Base-by-base conservation (phyloP, 2,329 filamentous ascomycete genomes). In the Elsinoe arachidis region DNA sequence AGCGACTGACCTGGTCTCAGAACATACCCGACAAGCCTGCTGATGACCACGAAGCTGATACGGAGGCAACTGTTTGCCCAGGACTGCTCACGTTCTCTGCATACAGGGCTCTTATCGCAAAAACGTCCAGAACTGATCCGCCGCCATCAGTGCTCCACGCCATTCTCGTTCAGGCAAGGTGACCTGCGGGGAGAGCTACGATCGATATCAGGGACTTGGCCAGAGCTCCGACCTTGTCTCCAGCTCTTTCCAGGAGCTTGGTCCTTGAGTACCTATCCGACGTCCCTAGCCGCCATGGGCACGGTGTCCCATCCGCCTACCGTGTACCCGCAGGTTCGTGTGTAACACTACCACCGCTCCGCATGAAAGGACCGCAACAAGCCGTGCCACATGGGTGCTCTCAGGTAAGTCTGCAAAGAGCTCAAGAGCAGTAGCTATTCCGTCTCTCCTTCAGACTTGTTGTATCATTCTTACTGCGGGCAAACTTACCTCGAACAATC, bases 71-170 rank as follows among this genome's bases (percentile, higher is more conserved):
- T 30, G 2, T 14, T 46, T 21, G 10, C 39, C 12, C 17, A 6
- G 2, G 17, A 43, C 6, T 15, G 17, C 44, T 12, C 14, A 12
- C 26, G 17, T n/a, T 14, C 33, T 34, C 30, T 51, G 5, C 37
- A n/a, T 14, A 19, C 49, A 53, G 35, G 49, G 49, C 49, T 39
- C 49, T 53, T 53, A 53, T 53, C 49, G 49, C 26, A 14, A 17
- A 37, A 51, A 51, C 46, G 46, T 17, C 41, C 35, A 21, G 49
- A 39, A 38, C 49, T 15, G 15, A 39, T 19, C 49, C 49, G 49
- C 49, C 15, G 19, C 17, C 6, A 19, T 21, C 49, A 34, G 5
- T 12, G 12, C n/a, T 17, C 15, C 26, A 15, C 26, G n/a, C 44
- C 21, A 47, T 47, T 11, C 33, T 30, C 46, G 12, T 17, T 51